phyloP scores from a whole-genome alignment of 2,329 filamentous ascomycete species.

The Dryadomyces sulphureus region DNA sequence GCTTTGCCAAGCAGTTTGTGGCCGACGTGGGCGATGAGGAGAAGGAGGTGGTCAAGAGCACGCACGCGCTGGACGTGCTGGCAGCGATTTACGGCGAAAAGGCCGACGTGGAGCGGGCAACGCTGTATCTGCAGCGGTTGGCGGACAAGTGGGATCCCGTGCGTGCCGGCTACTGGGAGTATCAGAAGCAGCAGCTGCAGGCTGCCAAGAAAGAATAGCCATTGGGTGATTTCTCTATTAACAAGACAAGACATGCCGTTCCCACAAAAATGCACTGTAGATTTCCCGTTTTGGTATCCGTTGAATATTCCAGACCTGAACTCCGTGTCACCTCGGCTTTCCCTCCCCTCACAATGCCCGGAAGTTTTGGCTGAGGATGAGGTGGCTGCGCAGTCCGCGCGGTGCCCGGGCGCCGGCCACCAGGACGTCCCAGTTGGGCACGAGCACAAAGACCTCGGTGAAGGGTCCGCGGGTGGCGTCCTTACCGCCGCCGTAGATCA shows the following conservation, averaged over 20 bases:
- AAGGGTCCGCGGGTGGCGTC: slow-evolving; percentile 55
- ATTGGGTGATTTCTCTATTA: not conserved
- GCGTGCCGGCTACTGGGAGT: slow-evolving; percentile 85
- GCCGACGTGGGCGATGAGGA: slow-evolving; percentile 30
- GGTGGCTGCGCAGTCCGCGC: slow-evolving; percentile 40
- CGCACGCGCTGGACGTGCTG: slow-evolving; percentile 55
- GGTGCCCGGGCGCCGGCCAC: slow-evolving; percentile 35
- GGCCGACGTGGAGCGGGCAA: slow-evolving; percentile 46
- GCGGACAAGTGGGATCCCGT: slow-evolving; percentile 84
- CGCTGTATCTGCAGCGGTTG: slow-evolving; percentile 55
- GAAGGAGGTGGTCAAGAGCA: slow-evolving; percentile 40
- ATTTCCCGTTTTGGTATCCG: not conserved
- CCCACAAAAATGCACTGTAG: no score
- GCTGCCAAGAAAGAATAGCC: not conserved
- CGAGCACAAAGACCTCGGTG: slow-evolving; percentile 66
- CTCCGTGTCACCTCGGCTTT: not conserved
- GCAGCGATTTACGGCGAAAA: slow-evolving; percentile 51
- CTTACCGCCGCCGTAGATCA: slow-evolving; percentile 51
- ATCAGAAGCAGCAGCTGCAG: slow-evolving; percentile 36
- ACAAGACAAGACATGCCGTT: no score
- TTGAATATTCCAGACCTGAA: not conserved
- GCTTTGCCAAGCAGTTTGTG: slow-evolving; percentile 36
- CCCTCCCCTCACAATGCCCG: slow-evolving; percentile 29
- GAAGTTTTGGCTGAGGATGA: slow-evolving; percentile 62
- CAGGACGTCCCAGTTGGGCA: slow-evolving; percentile 51